A percentile compares a stretch with the other conserved stretches of the same genome.
Evolutionary conservation across 352 stramenopile genomes (phyloP).

Genomic region (Pythium coloratum): DNA sequence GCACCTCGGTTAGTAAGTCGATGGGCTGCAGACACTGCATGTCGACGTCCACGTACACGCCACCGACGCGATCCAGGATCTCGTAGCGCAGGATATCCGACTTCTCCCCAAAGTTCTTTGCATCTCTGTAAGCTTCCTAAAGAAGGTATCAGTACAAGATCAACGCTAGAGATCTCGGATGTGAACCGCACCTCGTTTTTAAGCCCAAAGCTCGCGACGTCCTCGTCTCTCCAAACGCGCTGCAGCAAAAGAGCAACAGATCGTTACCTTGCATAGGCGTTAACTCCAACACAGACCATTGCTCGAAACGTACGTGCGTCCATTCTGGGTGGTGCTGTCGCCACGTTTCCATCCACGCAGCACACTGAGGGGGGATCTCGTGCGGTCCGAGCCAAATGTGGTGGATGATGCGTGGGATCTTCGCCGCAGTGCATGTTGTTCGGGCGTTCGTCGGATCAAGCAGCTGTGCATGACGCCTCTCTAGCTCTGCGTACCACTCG

Average conservation of each 20-base stretch:
- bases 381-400: conserved; percentile 68
- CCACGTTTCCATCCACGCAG: conserved; percentile 51
- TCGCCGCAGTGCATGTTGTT: neutral
- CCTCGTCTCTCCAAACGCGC: conserved; percentile 54
- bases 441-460: too few relatives aligned
- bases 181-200: conserved; percentile 32
- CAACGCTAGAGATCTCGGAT: too few relatives aligned
- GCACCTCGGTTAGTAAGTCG: conserved; percentile 36
- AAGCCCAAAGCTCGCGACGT: conserved; percentile 29
- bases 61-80: conserved; percentile 51
- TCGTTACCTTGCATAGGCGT: too few relatives aligned
- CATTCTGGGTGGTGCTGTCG: conserved; percentile 37
- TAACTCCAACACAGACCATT: too few relatives aligned
- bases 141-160: neutral
- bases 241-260: conserved; percentile 11
- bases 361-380: conserved; percentile 30
- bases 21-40: conserved; percentile 61
- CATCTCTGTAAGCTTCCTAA: conserved; percentile 42
- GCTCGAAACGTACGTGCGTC: conserved; percentile 17
- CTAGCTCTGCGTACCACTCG: conserved; percentile 30
- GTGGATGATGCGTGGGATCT: conserved; percentile 56
- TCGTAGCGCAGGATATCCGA: conserved; percentile 78
- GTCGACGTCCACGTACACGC: conserved; percentile 74
- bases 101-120: conserved; percentile 67
- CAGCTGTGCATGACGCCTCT: conserved; percentile 22